These are phyloP conservation scores for Hemileia vastatrix DNA, from an alignment of 1,284 basidiomycete genomes.

Conservation along the genomic window DNA sequence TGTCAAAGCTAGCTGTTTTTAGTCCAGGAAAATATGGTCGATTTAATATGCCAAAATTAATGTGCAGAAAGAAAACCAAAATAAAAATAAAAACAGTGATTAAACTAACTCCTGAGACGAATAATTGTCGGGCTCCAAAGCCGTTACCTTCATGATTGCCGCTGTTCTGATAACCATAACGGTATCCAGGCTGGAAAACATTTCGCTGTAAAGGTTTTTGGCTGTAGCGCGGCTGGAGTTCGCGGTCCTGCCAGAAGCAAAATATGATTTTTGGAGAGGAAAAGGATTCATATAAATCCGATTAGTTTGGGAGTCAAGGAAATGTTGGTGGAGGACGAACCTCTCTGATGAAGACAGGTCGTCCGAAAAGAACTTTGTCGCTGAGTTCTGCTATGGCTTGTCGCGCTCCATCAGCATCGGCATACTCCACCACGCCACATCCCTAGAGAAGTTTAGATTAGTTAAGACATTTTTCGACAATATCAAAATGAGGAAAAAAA, in stretches of 20 bases:
- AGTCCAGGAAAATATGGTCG: not conserved
- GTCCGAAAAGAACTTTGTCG: conserved; percentile 74
- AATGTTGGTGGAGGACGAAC: conserved; percentile 48
- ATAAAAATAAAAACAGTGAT: not conserved
- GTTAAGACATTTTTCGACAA: no score
- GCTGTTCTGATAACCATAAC: not conserved
- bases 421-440: conserved; percentile 61
- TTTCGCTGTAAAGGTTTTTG: conserved; percentile 56
- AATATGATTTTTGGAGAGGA: not conserved
- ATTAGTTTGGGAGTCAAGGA: not conserved
- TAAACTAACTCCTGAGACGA: conserved; percentile 21
- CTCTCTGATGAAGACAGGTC: conserved; percentile 92
- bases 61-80: not conserved
- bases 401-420: conserved; percentile 70
- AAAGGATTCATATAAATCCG: not conserved
- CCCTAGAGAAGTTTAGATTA: conserved; percentile 1
- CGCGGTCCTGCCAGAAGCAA: conserved; percentile 64
- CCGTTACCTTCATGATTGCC: not conserved
- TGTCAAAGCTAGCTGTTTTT: conserved; percentile 69
- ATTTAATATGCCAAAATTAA: not conserved
- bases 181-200: not conserved
- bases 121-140: conserved; percentile 14
- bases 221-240: conserved; percentile 86
- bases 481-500: no score
- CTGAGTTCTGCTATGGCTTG: conserved; percentile 74